These are phyloP conservation scores for Lavandula angustifolia DNA, from an alignment of 257 asterid species.

Conservation along the genomic window DNA sequence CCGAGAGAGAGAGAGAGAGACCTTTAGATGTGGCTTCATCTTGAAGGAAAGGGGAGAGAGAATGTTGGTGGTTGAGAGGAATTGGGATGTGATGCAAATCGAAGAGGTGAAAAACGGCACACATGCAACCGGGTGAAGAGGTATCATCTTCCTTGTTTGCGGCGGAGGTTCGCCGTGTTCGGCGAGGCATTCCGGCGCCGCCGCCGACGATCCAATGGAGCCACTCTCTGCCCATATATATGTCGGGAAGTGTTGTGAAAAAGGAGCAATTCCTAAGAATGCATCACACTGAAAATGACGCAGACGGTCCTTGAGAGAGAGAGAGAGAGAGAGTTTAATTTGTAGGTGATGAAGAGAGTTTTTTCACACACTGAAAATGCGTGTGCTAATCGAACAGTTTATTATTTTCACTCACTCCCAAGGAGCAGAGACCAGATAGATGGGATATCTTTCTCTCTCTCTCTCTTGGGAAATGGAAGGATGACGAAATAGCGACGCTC, in stretches of 20 bases:
- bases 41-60: slow-evolving; percentile 27
- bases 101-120: slow-evolving; percentile 72
- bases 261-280: background rate
- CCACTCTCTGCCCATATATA: slow-evolving; percentile 79
- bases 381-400: slow-evolving; percentile 32
- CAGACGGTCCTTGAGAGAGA: slow-evolving; percentile 20
- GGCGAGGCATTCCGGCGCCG: slow-evolving; percentile 14
- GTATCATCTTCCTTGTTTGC: slow-evolving; percentile 26
- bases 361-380: slow-evolving; percentile 5
- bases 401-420: slow-evolving; percentile 66
- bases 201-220: slow-evolving; percentile 56
- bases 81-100: slow-evolving; percentile 58
- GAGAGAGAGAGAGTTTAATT: background rate
- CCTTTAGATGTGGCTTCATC: slow-evolving; percentile 47
- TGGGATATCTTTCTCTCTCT: slow-evolving; percentile 18
- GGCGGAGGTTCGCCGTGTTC: slow-evolving; percentile 31
- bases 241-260: background rate
- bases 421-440: slow-evolving; percentile 37
- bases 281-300: slow-evolving; percentile 43
- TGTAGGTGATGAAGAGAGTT: background rate
- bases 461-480: slow-evolving; percentile 44
- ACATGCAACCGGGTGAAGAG: slow-evolving; percentile 76
- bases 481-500: slow-evolving; percentile 53
- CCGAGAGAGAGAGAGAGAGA: slow-evolving; percentile 24
- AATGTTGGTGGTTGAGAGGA: slow-evolving; percentile 49